Evolutionary conservation across 1,284 basidiomycete species (phyloP).

Genomic region (Tremellales sp.): DNA sequence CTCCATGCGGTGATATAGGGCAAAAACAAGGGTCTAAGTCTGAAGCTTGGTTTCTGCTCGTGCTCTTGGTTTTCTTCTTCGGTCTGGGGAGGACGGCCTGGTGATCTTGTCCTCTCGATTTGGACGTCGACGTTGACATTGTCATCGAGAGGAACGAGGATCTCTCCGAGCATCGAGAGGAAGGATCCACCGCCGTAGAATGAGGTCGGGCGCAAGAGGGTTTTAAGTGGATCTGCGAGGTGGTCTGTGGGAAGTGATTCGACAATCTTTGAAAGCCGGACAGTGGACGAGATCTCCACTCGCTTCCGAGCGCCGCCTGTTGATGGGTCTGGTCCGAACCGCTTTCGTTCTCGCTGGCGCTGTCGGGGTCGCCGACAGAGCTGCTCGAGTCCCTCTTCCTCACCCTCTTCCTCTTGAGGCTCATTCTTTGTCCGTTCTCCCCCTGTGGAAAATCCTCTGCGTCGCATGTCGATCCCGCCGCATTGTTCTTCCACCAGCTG

Average conservation of each 20-base stretch:
- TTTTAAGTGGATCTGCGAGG: not conserved
- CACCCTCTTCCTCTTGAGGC: not conserved
- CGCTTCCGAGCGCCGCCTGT: not conserved
- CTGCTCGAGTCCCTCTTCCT: not conserved
- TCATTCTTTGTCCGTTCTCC: not conserved
- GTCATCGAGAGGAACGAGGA: conserved; percentile 2
- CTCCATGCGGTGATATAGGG: no score
- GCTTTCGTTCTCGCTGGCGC: not conserved
- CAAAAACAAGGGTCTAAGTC: no score
- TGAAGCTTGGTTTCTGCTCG: no score
- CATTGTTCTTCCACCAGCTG: not conserved
- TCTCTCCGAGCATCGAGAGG: conserved; percentile 1
- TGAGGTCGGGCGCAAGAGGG: not conserved
- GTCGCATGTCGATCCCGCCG: not conserved
- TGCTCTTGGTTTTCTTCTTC: no score
- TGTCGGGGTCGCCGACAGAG: not conserved
- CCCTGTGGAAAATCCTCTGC: conserved; percentile 1
- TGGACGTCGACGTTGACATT: not conserved
- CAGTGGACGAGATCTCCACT: conserved; percentile 2
- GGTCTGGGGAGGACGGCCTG: no score
- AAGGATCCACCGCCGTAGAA: not conserved
- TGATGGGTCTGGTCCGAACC: not conserved
- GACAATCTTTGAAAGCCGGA: conserved; percentile 2
- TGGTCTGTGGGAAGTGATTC: not conserved
- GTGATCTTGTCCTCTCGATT: no score